These are phyloP conservation scores for Metschnikowia rubicola DNA, from an alignment of 805 yeast species.

Conservation along the genomic window DNA sequence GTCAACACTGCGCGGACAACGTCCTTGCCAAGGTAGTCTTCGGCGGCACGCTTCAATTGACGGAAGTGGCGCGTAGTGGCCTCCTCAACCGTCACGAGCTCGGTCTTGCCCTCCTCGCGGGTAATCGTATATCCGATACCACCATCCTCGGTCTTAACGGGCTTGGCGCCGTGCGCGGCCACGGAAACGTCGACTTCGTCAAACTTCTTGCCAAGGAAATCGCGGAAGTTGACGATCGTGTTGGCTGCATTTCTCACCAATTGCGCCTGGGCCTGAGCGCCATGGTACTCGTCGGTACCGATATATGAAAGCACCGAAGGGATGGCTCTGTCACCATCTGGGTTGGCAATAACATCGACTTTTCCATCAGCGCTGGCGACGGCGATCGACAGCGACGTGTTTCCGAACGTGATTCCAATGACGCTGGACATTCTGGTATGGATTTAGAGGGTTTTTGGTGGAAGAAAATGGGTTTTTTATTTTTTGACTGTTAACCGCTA, in stretches of 20 bases:
- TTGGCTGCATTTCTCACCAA: conserved; percentile 82
- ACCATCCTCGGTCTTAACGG: conserved; percentile 56
- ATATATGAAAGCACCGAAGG: conserved; percentile 90
- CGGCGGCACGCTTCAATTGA: conserved; percentile 83
- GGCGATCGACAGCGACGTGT: conserved; percentile 93
- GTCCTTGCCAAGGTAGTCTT: conserved; percentile 80
- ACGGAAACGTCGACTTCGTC: conserved; percentile 64
- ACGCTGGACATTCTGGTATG: conserved; percentile 42
- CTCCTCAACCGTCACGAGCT: conserved; percentile 68
- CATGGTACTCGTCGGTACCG: conserved; percentile 95
- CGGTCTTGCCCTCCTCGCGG: conserved; percentile 47
- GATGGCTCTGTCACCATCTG: conserved; percentile 96
- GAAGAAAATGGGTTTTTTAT: neutral
- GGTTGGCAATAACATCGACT: conserved; percentile 97
- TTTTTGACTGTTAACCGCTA: too few relatives aligned
- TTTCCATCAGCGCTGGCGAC: conserved; percentile 81
- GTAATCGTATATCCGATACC: conserved; percentile 61
- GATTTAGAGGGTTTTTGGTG: neutral
- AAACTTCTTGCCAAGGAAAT: conserved; percentile 76
- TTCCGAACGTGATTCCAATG: conserved; percentile 95
- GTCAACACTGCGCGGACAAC: conserved; percentile 84
- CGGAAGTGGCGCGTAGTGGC: conserved; percentile 78
- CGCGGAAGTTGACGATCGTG: conserved; percentile 91
- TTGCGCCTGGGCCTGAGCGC: conserved; percentile 92
- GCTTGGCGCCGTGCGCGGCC: conserved; percentile 58